These are phyloP conservation scores for Yamadazyma aaseri DNA, from an alignment of 1,139 yeast genomes.

Conservation along the genomic window DNA sequence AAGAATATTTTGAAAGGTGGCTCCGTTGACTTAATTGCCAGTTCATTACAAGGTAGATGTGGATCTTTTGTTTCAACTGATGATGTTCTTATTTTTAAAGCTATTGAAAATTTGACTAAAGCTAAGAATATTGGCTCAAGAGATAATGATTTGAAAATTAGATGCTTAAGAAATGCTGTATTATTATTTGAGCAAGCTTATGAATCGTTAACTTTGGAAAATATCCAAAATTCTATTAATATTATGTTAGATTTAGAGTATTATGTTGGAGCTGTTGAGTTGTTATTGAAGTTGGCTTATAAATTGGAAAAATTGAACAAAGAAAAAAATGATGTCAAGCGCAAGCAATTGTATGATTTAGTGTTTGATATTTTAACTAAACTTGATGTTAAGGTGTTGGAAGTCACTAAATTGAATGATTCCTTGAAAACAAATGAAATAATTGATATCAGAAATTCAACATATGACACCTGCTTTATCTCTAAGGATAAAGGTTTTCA, in stretches of 20 bases:
- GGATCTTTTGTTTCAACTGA: slow-evolving; percentile 93
- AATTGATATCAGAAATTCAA: slow-evolving; percentile 62
- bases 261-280: slow-evolving; percentile 83
- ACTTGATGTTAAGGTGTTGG: slow-evolving; percentile 66
- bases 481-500: slow-evolving; percentile 83
- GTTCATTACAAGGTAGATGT: slow-evolving; percentile 86
- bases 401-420: slow-evolving; percentile 44
- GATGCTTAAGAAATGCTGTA: slow-evolving; percentile 74
- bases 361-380: slow-evolving; percentile 72
- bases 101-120: slow-evolving; percentile 84
- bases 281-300: slow-evolving; percentile 73
- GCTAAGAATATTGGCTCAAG: slow-evolving; percentile 74
- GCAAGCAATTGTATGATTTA: slow-evolving; percentile 59
- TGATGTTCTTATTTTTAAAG: slow-evolving; percentile 92
- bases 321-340: slow-evolving; percentile 35
- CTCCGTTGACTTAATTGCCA: slow-evolving; percentile 86
- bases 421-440: slow-evolving; percentile 51
- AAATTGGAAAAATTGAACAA: slow-evolving; percentile 41
- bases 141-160: slow-evolving; percentile 68
- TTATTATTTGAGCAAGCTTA: slow-evolving; percentile 77
- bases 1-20: slow-evolving; percentile 90
- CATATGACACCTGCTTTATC: slow-evolving; percentile 72
- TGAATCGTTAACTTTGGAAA: slow-evolving; percentile 73
- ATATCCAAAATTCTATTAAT: slow-evolving; percentile 74
- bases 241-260: slow-evolving; percentile 77